Percentiles rank a stretch among this genome's conserved stretches.
These are phyloP conservation scores for Yamadazyma laniorum DNA, from an alignment of 805 yeast genomes.

Conservation along the genomic window DNA sequence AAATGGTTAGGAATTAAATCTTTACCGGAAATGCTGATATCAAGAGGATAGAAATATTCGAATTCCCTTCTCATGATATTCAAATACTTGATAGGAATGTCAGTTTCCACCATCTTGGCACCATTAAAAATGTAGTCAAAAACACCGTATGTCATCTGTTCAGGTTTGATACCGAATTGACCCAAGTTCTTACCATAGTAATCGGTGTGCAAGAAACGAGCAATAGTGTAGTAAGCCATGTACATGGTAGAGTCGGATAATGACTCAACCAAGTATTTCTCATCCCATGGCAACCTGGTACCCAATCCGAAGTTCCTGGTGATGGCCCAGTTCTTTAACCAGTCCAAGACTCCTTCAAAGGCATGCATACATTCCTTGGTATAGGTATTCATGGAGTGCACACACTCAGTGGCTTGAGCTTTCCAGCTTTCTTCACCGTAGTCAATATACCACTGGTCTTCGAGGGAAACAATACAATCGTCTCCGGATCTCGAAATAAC, in stretches of 20 bases:
- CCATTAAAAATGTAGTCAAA: conserved; percentile 87
- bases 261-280: conserved; percentile 87
- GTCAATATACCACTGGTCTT: conserved; percentile 98
- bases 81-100: conserved; percentile 66
- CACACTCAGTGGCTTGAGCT: conserved; percentile 72
- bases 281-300: conserved; percentile 95
- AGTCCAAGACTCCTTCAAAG: conserved; percentile 88
- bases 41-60: conserved; percentile 95
- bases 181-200: conserved; percentile 79
- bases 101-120: conserved; percentile 53
- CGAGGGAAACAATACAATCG: conserved; percentile 92
- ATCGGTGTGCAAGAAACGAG: conserved; percentile 83
- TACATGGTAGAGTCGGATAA: conserved; percentile 94
- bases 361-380: conserved; percentile 83
- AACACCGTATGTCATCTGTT: conserved; percentile 87
- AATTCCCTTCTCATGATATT: conserved; percentile 84
- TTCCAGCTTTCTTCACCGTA: conserved; percentile 96
- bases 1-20: conserved; percentile 96
- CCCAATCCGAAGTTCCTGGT: conserved; percentile 97
- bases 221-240: conserved; percentile 90
- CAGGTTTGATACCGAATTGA: conserved; percentile 68
- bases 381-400: conserved; percentile 73
- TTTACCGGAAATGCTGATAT: conserved; percentile 89
- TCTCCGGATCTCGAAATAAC: conserved; percentile 96
- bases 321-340: conserved; percentile 98